Base-by-base conservation (phyloP, 2,329 filamentous ascomycete species). In the Trichoderma koningii region DNA sequence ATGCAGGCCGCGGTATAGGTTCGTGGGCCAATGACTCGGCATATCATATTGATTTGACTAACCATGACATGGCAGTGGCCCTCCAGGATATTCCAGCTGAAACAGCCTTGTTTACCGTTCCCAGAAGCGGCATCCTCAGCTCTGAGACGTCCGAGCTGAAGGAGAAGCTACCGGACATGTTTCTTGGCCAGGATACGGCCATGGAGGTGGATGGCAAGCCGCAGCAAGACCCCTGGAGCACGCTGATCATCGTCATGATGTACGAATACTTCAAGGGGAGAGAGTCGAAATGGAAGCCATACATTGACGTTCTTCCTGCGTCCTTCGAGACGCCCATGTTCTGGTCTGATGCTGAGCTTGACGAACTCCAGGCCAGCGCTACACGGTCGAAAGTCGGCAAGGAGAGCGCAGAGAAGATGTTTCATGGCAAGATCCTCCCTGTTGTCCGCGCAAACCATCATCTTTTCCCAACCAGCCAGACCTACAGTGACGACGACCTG, bases 301-400 rank as follows among this genome's bases (percentile, higher is more conserved):
- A 97, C 76, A 87, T 96, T 69, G 83, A 87, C 65, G 81, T 96
- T 21, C 82, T 97, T 5, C 92, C 92, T 0, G 70, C 73, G 5
- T 72, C 78, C 1, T 97, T 97, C 73, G 86, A 95, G 74, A 96
- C 92, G 2, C 84, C 94, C 69, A 97, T 97, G 90, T 97, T 93
- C 78, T 97, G 93, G 93, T 80, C 84, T 2, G 79, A 83, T 0
- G 78, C 80, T 1, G 92, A 97, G 74, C 81, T 97, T 3, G 77
- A 80, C 0, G 82, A 89, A 71, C 84, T 97, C 9, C 89, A 94
- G 77, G 90, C 89, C 19, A 93, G 91, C 73, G 85, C 91, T 0
- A 85, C 95, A n/a, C 75, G 88, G 3, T 78, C 84, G 67, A 94
- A 93, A 74, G 89, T 97, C 68, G 93, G 92, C 55, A 91, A 87